These are phyloP conservation scores for Boletus insuetus DNA, from an alignment of 768 basidiomycete genomes.

Conservation along the genomic window DNA sequence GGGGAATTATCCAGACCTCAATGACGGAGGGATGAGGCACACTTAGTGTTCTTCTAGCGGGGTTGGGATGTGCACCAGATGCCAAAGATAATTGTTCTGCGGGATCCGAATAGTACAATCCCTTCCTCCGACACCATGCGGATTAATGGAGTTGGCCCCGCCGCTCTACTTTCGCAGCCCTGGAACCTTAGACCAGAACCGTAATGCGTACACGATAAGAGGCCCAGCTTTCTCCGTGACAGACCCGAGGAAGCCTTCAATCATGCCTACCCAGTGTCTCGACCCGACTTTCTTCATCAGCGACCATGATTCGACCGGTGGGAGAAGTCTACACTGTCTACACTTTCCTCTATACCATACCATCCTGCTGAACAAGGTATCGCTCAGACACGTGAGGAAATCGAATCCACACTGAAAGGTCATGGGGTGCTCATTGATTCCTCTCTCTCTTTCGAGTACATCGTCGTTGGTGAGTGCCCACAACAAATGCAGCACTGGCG, in stretches of 20 bases:
- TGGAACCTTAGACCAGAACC: not conserved
- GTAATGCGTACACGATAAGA: not conserved
- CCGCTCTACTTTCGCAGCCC: not conserved
- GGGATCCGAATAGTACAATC: not conserved
- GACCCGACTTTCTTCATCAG: not conserved
- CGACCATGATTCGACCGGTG: not conserved
- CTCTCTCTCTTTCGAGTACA: slow-evolving; percentile 6
- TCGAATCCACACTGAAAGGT: not conserved
- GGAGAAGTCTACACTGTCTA: not conserved
- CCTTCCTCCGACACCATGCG: not conserved
- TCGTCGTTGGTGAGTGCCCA: slow-evolving; percentile 8
- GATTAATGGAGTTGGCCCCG: not conserved
- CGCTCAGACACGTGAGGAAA: not conserved
- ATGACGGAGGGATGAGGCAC: not conserved
- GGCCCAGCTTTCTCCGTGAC: not conserved
- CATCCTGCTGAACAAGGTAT: not conserved
- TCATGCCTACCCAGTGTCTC: not conserved
- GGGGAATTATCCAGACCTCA: not conserved
- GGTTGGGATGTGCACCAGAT: not conserved
- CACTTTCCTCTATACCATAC: not conserved
- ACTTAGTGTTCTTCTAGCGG: not conserved
- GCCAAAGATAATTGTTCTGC: not conserved
- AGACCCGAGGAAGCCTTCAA: not conserved
- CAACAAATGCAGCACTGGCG: not conserved
- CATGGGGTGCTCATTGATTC: not conserved